Conservation (phyloP, 208 protist species). For the Tritrichomonas foetus region DNA sequence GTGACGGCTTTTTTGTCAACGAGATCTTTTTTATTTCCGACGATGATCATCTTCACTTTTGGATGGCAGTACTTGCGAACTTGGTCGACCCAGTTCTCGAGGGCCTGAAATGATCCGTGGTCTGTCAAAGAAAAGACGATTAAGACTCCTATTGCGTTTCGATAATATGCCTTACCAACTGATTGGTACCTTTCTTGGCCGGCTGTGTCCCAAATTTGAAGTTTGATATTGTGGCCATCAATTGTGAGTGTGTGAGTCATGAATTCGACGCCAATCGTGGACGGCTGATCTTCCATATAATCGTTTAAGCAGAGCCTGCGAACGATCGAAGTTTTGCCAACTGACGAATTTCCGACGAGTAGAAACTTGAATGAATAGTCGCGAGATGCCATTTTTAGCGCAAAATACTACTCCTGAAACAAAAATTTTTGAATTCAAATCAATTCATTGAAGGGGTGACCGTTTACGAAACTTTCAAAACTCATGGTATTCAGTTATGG, state of each 20-base stretch:
- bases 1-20: neutral
- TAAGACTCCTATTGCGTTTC: neutral
- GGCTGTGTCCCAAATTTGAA: slow-evolving; percentile 37
- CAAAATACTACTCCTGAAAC: too few relatives aligned
- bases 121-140: slow-evolving; percentile 4
- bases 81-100: neutral
- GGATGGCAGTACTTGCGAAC: neutral
- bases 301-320: neutral
- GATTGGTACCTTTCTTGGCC: slow-evolving; percentile 32
- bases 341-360: neutral
- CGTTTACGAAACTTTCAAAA: too few relatives aligned
- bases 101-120: neutral
- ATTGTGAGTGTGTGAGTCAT: neutral
- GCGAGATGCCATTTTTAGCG: too few relatives aligned
- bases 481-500: too few relatives aligned
- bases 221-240: neutral
- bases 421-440: too few relatives aligned
- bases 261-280: slow-evolving; percentile 31
- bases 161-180: neutral
- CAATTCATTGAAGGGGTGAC: too few relatives aligned
- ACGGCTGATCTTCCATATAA: neutral
- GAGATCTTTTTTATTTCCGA: slow-evolving; percentile 15
- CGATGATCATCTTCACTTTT: neutral
- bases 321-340: slow-evolving; percentile 25
- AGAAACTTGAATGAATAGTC: slow-evolving; percentile 20